phyloP scores from a whole-genome alignment of 2,329 filamentous ascomycete genomes.

The Gnomoniopsis sp. region DNA sequence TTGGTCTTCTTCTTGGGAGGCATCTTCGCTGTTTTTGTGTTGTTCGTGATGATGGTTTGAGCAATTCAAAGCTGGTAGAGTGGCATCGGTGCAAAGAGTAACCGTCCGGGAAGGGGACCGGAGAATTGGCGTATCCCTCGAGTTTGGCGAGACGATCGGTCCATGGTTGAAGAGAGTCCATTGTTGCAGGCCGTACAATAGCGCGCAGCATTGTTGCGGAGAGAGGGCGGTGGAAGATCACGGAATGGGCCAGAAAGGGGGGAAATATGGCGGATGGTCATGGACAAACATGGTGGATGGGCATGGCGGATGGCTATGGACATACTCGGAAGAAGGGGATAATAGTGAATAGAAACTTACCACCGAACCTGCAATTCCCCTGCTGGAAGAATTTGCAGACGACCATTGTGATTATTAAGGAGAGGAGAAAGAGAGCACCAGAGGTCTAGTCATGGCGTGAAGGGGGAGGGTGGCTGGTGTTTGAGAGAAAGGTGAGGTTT shows the following conservation, averaged over 20 bases:
- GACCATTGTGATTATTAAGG: conserved; percentile 16
- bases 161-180: too few relatives aligned
- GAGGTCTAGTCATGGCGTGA: background rate
- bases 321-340: background rate
- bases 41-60: background rate
- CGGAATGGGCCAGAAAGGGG: background rate
- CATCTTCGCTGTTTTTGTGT: background rate
- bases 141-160: too few relatives aligned
- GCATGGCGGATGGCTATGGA: background rate
- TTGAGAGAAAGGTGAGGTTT: background rate
- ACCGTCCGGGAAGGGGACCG: too few relatives aligned
- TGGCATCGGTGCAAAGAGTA: background rate
- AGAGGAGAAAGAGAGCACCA: background rate
- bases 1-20: background rate
- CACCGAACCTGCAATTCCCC: conserved; percentile 50
- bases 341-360: conserved; percentile 32
- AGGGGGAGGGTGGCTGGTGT: background rate
- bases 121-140: too few relatives aligned
- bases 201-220: too few relatives aligned
- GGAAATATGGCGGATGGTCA: background rate
- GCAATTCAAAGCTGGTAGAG: background rate
- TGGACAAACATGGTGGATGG: too few relatives aligned
- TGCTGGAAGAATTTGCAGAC: conserved; percentile 49
- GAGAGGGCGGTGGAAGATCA: background rate
- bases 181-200: too few relatives aligned